Percentiles rank a stretch among this genome's conserved stretches.
Evolutionary conservation across 768 basidiomycete genomes (phyloP).

Genomic region (Nevesoporus exiguus): DNA sequence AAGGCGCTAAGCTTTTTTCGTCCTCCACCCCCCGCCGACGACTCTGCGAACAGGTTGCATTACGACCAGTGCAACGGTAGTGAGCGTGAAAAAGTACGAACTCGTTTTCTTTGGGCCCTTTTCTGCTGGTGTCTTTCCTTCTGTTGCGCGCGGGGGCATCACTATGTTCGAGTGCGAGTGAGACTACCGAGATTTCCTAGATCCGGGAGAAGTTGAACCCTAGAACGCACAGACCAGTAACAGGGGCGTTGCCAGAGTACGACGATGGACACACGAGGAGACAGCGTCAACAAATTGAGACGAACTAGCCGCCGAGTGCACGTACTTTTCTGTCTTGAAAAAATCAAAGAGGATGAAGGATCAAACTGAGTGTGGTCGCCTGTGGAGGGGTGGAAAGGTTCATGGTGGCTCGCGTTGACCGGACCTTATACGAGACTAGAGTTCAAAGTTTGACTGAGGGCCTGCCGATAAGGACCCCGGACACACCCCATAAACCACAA

Average conservation of each 20-base stretch:
- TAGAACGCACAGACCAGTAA: conserved; percentile 29
- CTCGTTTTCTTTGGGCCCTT: conserved; percentile 54
- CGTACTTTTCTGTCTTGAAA: conserved; percentile 16
- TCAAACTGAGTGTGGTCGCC: conserved; percentile 33
- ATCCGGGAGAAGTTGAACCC: conserved; percentile 15
- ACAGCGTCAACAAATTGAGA: conserved; percentile 7
- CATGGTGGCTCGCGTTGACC: conserved; percentile 50
- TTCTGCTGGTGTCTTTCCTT: conserved; percentile 39
- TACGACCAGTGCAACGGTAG: conserved; percentile 14
- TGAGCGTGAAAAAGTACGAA: conserved; percentile 30
- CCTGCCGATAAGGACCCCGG: conserved; percentile 27
- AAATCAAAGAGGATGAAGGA: conserved; percentile 6
- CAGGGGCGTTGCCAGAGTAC: conserved; percentile 25
- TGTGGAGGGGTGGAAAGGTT: conserved; percentile 42
- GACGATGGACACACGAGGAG: not conserved
- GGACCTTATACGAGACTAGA: conserved; percentile 53
- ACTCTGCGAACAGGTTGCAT: conserved; percentile 41
- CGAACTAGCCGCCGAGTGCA: not conserved
- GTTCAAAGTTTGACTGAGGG: conserved; percentile 23
- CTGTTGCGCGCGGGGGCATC: conserved; percentile 44
- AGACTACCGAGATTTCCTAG: conserved; percentile 10
- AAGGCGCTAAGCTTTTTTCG: conserved; percentile 67
- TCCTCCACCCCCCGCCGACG: conserved; percentile 45
- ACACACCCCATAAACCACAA: conserved; percentile 18
- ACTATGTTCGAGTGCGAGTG: conserved; percentile 10